phyloP scores from a whole-genome alignment of 2,329 filamentous ascomycete genomes.

The Fusarium sp. region DNA sequence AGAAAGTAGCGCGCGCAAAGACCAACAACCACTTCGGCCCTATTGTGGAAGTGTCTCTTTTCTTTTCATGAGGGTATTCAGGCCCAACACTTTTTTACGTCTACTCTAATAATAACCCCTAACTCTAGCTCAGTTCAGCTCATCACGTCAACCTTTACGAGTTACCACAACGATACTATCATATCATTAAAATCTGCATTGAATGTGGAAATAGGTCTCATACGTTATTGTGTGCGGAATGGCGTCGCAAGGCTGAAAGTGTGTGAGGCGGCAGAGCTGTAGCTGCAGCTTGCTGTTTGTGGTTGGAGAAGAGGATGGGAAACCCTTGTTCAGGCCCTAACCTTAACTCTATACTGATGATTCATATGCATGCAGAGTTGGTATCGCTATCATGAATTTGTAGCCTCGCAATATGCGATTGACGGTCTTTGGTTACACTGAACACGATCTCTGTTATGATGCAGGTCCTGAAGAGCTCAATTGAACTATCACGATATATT shows the following conservation, averaged over 20 bases:
- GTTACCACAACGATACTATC: not conserved
- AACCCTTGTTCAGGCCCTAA: slow-evolving; percentile 23
- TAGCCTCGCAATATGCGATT: not conserved
- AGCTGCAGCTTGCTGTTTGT: not conserved
- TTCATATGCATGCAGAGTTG: not conserved
- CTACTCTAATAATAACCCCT: not conserved
- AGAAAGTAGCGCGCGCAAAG: slow-evolving; percentile 16
- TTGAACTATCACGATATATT: not conserved
- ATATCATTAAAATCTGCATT: not conserved
- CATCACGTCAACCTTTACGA: not conserved
- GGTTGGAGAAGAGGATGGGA: slow-evolving; percentile 3
- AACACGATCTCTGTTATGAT: not conserved
- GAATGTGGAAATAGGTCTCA: not conserved
- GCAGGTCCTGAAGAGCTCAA: rapidly evolving
- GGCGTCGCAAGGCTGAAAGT: slow-evolving; percentile 16
- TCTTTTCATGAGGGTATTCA: slow-evolving; percentile 1
- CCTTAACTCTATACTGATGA: slow-evolving; percentile 18
- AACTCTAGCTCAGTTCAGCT: not conserved
- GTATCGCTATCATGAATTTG: no score
- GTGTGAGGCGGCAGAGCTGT: not conserved
- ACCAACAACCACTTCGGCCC: slow-evolving; percentile 29
- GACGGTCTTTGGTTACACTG: rapidly evolving
- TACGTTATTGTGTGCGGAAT: not conserved
- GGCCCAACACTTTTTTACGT: not conserved
- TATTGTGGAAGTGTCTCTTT: slow-evolving; percentile 20